Evolutionary conservation across 768 basidiomycete genomes (phyloP).

Genomic region (Lactarius evosmus): DNA sequence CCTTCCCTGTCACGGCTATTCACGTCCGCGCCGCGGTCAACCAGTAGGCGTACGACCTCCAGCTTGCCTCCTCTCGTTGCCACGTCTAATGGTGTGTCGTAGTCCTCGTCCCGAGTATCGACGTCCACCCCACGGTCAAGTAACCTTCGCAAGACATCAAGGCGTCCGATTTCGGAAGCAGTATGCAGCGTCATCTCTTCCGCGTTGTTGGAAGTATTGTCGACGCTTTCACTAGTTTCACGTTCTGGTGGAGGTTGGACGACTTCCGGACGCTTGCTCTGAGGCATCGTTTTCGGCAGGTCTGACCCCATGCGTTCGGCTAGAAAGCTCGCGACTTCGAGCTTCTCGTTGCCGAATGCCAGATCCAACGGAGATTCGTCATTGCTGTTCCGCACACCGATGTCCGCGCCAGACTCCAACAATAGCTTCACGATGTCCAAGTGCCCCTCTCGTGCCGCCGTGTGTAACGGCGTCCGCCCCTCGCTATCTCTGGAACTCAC

Average conservation of each 20-base stretch:
- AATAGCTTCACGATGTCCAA: background rate
- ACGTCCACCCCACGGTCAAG: background rate
- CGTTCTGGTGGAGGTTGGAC: background rate
- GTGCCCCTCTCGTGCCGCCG: background rate
- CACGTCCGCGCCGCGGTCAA: background rate
- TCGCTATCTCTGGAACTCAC: background rate
- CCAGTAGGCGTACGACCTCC: background rate
- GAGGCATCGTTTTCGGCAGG: background rate
- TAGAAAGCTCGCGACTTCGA: background rate
- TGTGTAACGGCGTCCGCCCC: background rate
- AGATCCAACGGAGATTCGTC: background rate
- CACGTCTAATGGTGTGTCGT: background rate
- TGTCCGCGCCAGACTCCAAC: background rate
- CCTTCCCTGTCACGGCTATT: background rate
- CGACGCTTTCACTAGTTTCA: background rate
- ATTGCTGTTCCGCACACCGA: background rate
- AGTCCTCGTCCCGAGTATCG: background rate
- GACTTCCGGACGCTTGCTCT: background rate
- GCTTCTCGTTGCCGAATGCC: background rate
- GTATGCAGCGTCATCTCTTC: background rate
- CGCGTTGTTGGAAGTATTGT: background rate
- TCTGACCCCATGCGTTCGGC: background rate
- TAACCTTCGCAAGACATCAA: background rate
- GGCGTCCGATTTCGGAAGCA: background rate
- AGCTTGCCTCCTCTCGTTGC: background rate